Base-by-base conservation (phyloP, 106 monocot species). In the Dendrobium chrysotoxum region DNA sequence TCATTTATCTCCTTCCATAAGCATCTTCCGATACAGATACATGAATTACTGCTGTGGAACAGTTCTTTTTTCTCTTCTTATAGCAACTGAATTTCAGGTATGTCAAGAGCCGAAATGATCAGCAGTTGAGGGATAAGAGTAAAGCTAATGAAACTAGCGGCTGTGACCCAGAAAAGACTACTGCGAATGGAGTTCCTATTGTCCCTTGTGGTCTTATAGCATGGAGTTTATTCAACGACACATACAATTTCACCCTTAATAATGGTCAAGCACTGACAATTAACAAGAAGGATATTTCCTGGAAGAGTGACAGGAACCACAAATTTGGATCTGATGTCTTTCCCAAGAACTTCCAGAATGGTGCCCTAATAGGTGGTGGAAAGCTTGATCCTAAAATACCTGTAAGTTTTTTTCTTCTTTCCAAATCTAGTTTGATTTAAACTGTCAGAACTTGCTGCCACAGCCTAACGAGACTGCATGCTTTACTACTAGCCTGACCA, bases 171-270 rank as follows among this genome's bases (percentile, higher is more conserved):
- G 93, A 93, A 84, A 84, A 72, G 73, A 80, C 73, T 7, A 82
- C 85, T 30, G 44, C 40, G 18, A 30, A 86, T 78, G 84, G 86
- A 6, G 13, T 18, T 66, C 86, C 91, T 28, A 89, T 93, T 77
- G 82, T 93, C 55, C 93, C 93, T 38, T 93, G 93, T 84, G 93
- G 93, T 66, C 89, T 93, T 30, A 91, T 93, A 73, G 93, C 93
- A 41, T 93, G 93, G 93, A 93, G 93, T 79, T 86, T 93, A 80
- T 93, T 93, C 82, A 93, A 93, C 64, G 93, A 93, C 30, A 93
- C 93, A 16, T 93, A 91, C 80, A 80, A 16, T 70, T 89, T 93
- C 76, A 44, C 78, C 20, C 76, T 21, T 23, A 83, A 77, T 5
- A 85, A 82, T 58, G 64, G 76, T 47, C 12, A 85, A 57, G 28